Conservation (phyloP, 768 basidiomycete species). For the Galerina marginata region DNA sequence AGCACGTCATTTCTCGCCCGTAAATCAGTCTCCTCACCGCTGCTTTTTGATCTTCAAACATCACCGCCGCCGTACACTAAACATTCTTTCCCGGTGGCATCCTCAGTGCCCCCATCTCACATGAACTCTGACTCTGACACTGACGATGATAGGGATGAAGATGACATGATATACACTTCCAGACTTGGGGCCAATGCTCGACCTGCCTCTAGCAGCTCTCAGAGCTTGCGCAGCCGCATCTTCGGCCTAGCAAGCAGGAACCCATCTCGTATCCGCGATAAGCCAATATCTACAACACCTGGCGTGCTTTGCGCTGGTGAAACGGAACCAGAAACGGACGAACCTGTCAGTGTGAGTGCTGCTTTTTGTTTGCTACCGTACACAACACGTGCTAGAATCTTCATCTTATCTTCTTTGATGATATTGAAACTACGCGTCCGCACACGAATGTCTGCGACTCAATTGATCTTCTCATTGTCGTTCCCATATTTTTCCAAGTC, state of each 20-base stretch:
- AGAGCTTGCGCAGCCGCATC: constrained; percentile 36
- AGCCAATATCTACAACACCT: constrained; percentile 67
- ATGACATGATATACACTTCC: constrained; percentile 37
- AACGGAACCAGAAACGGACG: constrained; percentile 81
- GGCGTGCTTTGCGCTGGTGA: constrained; percentile 69
- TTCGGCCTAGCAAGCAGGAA: constrained; percentile 27
- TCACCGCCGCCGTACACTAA: constrained; percentile 19
- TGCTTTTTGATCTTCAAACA: constrained; percentile 16
- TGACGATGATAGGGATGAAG: constrained; percentile 41
- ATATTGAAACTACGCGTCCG: neutral
- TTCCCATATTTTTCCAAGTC: constrained; percentile 5
- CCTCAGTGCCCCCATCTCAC: constrained; percentile 2
- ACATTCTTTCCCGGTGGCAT: constrained; percentile 1
- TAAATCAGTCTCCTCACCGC: constrained; percentile 24
- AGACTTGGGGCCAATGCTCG: constrained; percentile 20
- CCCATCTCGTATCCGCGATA: constrained; percentile 40
- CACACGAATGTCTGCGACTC: neutral
- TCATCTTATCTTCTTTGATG: neutral
- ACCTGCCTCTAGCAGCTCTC: constrained; percentile 18
- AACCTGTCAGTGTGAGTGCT: constrained; percentile 58
- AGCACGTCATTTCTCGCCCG: constrained; percentile 18
- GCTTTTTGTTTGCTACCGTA: neutral
- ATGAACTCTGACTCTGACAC: constrained; percentile 31
- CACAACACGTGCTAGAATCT: constrained; percentile 1
- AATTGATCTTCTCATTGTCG: neutral